Conservation (phyloP, 768 basidiomycete genomes). For the Lentinula guzmanii region DNA sequence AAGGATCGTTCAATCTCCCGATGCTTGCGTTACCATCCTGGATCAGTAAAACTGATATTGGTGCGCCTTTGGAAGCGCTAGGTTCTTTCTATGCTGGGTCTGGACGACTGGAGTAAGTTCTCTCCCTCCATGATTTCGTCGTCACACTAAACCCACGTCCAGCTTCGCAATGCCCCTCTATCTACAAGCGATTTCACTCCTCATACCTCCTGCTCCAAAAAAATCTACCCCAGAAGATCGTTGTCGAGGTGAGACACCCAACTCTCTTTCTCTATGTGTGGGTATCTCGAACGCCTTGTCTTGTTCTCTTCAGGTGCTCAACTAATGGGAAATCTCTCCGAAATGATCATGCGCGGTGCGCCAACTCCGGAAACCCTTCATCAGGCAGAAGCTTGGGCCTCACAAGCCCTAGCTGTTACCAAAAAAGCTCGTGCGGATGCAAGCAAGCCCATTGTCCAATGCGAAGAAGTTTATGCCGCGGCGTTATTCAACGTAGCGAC, state of each 20-base stretch:
- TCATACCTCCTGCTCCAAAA: constrained; percentile 43
- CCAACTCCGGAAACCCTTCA: constrained; percentile 24
- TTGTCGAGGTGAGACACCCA: constrained; percentile 46
- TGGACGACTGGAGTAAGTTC: constrained; percentile 52
- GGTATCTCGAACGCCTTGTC: neutral
- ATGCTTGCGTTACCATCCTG: constrained; percentile 56
- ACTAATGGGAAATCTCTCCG: constrained; percentile 39
- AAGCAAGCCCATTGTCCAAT: constrained; percentile 26
- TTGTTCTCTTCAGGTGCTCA: constrained; percentile 29
- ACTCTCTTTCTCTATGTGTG: neutral
- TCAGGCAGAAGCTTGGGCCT: constrained; percentile 60
- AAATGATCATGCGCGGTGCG: constrained; percentile 31
- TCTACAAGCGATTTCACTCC: constrained; percentile 55
- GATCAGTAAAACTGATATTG: constrained; percentile 55
- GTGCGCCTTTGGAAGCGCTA: constrained; percentile 63
- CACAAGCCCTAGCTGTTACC: constrained; percentile 35
- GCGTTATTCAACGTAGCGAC: constrained; percentile 59
- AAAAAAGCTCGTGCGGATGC: constrained; percentile 19
- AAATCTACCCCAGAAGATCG: constrained; percentile 37
- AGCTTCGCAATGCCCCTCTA: constrained; percentile 65
- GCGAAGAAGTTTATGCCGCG: constrained; percentile 51
- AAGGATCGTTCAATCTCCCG: constrained; percentile 27
- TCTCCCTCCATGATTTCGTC: neutral
- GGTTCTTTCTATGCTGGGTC: constrained; percentile 53
- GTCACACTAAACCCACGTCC: neutral